Conservation (phyloP, 805 yeast species). For the Lipomyces lipofer region DNA sequence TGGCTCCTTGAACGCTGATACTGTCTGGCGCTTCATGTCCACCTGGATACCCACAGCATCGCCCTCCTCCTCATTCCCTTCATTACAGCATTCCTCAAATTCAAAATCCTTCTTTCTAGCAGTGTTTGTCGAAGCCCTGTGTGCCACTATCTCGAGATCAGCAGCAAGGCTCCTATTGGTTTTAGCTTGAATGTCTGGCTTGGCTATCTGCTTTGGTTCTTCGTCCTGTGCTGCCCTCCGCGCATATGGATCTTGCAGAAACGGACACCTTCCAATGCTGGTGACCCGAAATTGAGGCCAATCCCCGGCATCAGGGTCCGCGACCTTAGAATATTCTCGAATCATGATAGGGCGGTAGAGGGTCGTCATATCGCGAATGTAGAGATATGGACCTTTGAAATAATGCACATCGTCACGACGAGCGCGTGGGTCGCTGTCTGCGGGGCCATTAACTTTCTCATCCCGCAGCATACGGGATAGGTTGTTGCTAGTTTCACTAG, state of each 20-base stretch:
- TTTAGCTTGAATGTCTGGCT: not conserved
- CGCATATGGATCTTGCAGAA: slow-evolving; percentile 46
- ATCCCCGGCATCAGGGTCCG: slow-evolving; percentile 43
- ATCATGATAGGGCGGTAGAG: slow-evolving; percentile 75
- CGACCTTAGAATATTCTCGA: slow-evolving; percentile 69
- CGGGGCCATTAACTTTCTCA: slow-evolving; percentile 82
- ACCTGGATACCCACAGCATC: slow-evolving; percentile 12
- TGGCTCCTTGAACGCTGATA: slow-evolving; percentile 15
- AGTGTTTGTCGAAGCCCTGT: slow-evolving; percentile 2
- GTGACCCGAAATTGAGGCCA: slow-evolving; percentile 66
- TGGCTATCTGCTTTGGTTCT: slow-evolving; percentile 2
- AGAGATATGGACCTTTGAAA: slow-evolving; percentile 71
- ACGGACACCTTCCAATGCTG: slow-evolving; percentile 78
- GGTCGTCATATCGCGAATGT: slow-evolving; percentile 78
- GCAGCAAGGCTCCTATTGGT: slow-evolving; percentile 9
- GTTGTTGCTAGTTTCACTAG: slow-evolving; percentile 21
- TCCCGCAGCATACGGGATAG: slow-evolving; percentile 67
- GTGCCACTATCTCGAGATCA: not conserved
- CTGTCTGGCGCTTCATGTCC: not conserved
- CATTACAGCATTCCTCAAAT: slow-evolving; percentile 6
- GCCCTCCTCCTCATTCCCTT: slow-evolving; percentile 7
- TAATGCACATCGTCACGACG: slow-evolving; percentile 81
- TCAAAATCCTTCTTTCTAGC: slow-evolving; percentile 13
- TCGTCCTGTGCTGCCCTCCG: slow-evolving; percentile 1
- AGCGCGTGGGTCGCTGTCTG: slow-evolving; percentile 85